Base-by-base conservation (phyloP, 805 yeast genomes). In the Teunomyces cretensis region DNA sequence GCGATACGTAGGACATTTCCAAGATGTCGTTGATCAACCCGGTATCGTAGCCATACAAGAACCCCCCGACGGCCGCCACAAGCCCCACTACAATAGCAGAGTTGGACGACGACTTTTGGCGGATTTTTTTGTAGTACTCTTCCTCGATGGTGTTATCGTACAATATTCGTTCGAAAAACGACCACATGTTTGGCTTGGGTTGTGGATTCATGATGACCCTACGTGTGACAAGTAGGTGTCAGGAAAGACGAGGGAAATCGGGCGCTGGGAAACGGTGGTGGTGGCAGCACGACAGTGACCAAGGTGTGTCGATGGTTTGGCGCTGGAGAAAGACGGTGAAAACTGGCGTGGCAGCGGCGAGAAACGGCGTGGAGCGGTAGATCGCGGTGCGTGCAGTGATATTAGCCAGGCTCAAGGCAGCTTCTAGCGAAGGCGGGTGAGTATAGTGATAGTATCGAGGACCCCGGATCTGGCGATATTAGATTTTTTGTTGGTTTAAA, bases 11-110 rank as follows among this genome's bases (percentile, higher is more conserved):
- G 9, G 66, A 54, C 95, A 90, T 88, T 50, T 88, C 94, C 43
- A 85, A 60, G 5, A 89, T 68, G 49, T 88, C 88, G 60, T 88
- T 88, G 42, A 88, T 84, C 39, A 88, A 68, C 1, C 96, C 96
- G 0, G 97, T 89, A 62, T 89, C 96, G 60, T 87, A 90, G 1
- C 96, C 96, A 60, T 85, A 89, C 33, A 89, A 69, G 60, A 89
- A 86, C 0, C 96, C 97, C 22, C 96, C 96, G n/a, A 87, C 78
- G 11, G 96, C 95, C 9, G 94, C 92, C 48, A 88, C 83, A 16
- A 80, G 59, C 47, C 96, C 96, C 3, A 89, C 91, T 7, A 78
- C 67, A 28, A 86, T 62, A 3, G 95, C 88, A 75, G 84, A 80
- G 37, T 74, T 65, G 2, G 83, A 73, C 0, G 88, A 80, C 14